Percentiles rank a stretch among this genome's conserved stretches.
phyloP scores from a whole-genome alignment of 192 early-diverging fungal species.

The Tieghemiomyces parasiticus region DNA sequence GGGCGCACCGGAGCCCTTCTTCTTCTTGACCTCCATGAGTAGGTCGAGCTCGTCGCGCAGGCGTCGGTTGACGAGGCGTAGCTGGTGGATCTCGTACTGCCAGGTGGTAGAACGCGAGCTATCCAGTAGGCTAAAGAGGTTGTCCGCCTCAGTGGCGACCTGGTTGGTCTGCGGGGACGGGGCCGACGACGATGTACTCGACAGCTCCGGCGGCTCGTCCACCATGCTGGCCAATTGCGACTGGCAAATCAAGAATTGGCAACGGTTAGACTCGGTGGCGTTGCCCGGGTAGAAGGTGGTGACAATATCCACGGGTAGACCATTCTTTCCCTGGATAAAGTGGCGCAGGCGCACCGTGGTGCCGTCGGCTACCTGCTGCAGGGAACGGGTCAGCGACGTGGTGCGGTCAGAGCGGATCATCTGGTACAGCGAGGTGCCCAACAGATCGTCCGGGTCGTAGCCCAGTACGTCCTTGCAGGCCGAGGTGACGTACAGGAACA shows the following conservation, averaged over 20 bases:
- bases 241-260: conserved; percentile 4
- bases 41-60: conserved; percentile 37
- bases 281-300: conserved; percentile 28
- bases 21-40: conserved; percentile 19
- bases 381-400: conserved; percentile 23
- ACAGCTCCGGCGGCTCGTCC: neutral
- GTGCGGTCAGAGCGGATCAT: conserved; percentile 24
- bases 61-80: conserved; percentile 36
- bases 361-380: conserved; percentile 20
- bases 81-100: conserved; percentile 49
- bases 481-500: conserved; percentile 32
- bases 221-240: neutral
- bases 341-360: conserved; percentile 21
- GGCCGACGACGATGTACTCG: neutral
- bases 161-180: conserved; percentile 4
- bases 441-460: conserved; percentile 16
- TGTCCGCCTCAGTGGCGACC: conserved; percentile 14
- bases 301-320: conserved; percentile 19
- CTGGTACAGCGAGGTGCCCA: conserved; percentile 28
- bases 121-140: conserved; percentile 29
- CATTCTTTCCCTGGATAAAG: conserved; percentile 21
- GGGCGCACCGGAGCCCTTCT: conserved; percentile 8
- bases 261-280: neutral
- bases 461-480: conserved; percentile 18
- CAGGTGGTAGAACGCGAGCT: conserved; percentile 30